Evolutionary conservation across 805 yeast genomes (phyloP).

Genomic region (Zygosaccharomyces lentus): DNA sequence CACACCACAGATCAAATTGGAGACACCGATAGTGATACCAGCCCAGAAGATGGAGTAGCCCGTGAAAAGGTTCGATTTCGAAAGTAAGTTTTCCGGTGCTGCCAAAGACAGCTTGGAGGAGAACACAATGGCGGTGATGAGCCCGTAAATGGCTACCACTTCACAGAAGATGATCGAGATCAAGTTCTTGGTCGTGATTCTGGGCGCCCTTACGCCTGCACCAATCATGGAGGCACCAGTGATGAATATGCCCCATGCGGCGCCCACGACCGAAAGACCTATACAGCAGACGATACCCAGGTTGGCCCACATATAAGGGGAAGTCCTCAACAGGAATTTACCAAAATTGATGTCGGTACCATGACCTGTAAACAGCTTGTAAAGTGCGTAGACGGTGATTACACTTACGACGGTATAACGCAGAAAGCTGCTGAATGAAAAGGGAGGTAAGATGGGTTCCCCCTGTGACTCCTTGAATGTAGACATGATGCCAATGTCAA

Average conservation of each 20-base stretch:
- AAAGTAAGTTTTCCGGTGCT: slow-evolving; percentile 52
- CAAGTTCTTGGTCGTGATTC: slow-evolving; percentile 94
- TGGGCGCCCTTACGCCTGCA: slow-evolving; percentile 96
- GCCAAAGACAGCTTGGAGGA: slow-evolving; percentile 81
- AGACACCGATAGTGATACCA: slow-evolving; percentile 89
- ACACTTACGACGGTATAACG: slow-evolving; percentile 24
- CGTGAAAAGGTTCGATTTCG: slow-evolving; percentile 86
- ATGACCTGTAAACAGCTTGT: slow-evolving; percentile 73
- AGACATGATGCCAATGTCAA: slow-evolving; percentile 9
- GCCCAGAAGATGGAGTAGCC: slow-evolving; percentile 98
- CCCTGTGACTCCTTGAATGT: slow-evolving; percentile 15
- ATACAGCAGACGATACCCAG: slow-evolving; percentile 87
- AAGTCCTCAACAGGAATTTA: slow-evolving; percentile 71
- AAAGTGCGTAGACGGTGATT: slow-evolving; percentile 26
- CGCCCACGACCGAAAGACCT: slow-evolving; percentile 93
- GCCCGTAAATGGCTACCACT: slow-evolving; percentile 97
- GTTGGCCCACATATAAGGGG: slow-evolving; percentile 97
- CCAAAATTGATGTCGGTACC: slow-evolving; percentile 94
- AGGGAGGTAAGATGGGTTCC: slow-evolving; percentile 12
- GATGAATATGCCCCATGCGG: slow-evolving; percentile 98
- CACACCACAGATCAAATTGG: slow-evolving; percentile 92
- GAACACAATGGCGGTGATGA: slow-evolving; percentile 95
- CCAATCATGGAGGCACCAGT: slow-evolving; percentile 94
- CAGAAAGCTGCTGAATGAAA: slow-evolving; percentile 19
- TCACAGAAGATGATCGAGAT: slow-evolving; percentile 97